Base-by-base conservation (phyloP, 768 basidiomycete species). In the Amanita brunnescens region DNA sequence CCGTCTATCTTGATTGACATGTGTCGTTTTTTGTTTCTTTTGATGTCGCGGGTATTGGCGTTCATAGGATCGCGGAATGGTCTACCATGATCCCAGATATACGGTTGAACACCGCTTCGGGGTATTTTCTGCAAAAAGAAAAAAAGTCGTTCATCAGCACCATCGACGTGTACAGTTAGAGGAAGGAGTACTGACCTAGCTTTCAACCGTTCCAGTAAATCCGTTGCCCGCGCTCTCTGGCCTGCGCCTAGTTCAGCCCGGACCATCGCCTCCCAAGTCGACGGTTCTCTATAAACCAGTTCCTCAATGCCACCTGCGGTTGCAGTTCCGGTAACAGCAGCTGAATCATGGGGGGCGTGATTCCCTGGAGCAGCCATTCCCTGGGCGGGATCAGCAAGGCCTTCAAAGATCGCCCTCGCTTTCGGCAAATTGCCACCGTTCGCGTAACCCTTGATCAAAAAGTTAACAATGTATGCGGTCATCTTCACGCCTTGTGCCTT, bases 201-300 rank as follows among this genome's bases (percentile, higher is more conserved):
- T 65, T 79, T 81, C 58, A 93, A 67, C 41, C 90, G 77, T 49
- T 80, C 76, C 26, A 94, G 71, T 0, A 97, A 71, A 2, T 72
- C 77, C 3, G 79, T 42, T 0, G 94, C 95, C 9, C 74, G 73
- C 41, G 82, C 77, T 10, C 81, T 79, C 57, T 90, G 79, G 10
- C 89, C 89, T 46, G 76, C 79, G 16, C 82, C 82, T 9, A 98
- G 73, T 63, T 99, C 96, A 1, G 88, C 89, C 12, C 90, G 80
- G 56, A 99, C 81, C 93, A 99, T 98, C 4, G 81, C 83, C 62
- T 98, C 96, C 85, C 89, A 95, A 0, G 91, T 94, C 35, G 88
- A 91, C 10, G 91, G 91, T 83, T 95, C 91, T 49, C 91, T 81
- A 68, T 83, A 92, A 5, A 92, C 85, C 44, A 81, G 80, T n/a